Percentiles rank a stretch among this genome's conserved stretches.
Evolutionary conservation across 371 early-diverging fungal species (phyloP).

Genomic region (Mortierella sp.): DNA sequence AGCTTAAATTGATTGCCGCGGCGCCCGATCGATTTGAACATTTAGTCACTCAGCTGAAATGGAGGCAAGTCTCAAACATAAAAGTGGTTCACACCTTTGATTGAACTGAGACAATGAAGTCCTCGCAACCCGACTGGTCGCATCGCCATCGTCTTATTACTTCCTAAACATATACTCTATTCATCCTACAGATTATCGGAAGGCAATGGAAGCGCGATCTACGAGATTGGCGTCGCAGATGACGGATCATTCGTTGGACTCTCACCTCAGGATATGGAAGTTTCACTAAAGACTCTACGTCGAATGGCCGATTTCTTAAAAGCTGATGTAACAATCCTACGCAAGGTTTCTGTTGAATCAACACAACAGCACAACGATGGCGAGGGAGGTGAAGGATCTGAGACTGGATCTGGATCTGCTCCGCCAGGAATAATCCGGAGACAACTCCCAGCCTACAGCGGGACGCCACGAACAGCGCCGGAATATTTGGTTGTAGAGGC

Average conservation of each 20-base stretch:
- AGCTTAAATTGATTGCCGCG: conserved; percentile 85
- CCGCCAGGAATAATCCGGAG: conserved; percentile 17
- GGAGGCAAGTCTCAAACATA: conserved; percentile 69
- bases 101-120: neutral
- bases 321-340: conserved; percentile 67
- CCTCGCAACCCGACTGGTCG: neutral
- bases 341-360: conserved; percentile 57
- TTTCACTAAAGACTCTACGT: conserved; percentile 70
- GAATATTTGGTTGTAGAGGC: conserved; percentile 73
- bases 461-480: conserved; percentile 44
- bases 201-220: conserved; percentile 89
- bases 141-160: neutral
- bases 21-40: conserved; percentile 82
- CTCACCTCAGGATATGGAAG: conserved; percentile 67
- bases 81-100: neutral
- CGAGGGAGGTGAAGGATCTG: neutral
- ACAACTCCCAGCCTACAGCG: conserved; percentile 23
- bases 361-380: conserved; percentile 13
- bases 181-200: conserved; percentile 74
- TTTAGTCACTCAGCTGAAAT: conserved; percentile 91
- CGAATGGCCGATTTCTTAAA: conserved; percentile 73
- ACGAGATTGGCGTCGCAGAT: conserved; percentile 93
- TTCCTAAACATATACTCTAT: neutral
- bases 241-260: conserved; percentile 85
- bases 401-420: neutral